Percentiles rank a stretch among this genome's conserved stretches.
phyloP scores from a whole-genome alignment of 1,139 yeast species.

The Diutina neorugosa region DNA sequence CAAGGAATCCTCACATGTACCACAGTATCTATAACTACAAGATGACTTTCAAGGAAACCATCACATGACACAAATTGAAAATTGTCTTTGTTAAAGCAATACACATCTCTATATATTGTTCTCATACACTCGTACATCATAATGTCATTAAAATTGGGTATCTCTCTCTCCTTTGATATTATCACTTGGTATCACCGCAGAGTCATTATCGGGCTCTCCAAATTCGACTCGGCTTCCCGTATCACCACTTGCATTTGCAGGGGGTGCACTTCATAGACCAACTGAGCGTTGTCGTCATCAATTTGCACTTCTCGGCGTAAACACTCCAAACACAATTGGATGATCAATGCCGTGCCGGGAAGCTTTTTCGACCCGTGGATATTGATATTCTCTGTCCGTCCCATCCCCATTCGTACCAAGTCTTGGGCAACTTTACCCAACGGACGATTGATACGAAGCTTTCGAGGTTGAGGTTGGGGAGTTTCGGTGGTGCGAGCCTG shows the following conservation, averaged over 20 bases:
- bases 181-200: not conserved
- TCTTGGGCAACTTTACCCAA: not conserved
- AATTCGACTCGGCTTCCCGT: not conserved
- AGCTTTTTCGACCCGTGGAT: not conserved
- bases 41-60: too few relatives aligned
- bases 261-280: not conserved
- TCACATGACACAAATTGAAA: not conserved
- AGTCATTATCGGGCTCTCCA: not conserved
- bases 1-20: too few relatives aligned
- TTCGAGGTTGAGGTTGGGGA: not conserved
- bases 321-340: constrained; percentile 1
- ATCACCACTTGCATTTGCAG: not conserved
- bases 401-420: not conserved
- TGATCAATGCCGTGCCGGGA: not conserved
- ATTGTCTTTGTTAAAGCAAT: not conserved
- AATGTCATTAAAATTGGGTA: not conserved
- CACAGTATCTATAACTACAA: too few relatives aligned
- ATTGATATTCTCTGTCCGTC: not conserved
- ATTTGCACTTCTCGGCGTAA: not conserved
- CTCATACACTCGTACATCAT: not conserved
- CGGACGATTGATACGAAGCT: not conserved
- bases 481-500: not conserved
- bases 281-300: not conserved
- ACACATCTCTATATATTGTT: not conserved
- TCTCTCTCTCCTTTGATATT: not conserved